phyloP scores from a whole-genome alignment of 106 monocot species.

The Acorus calamus region DNA sequence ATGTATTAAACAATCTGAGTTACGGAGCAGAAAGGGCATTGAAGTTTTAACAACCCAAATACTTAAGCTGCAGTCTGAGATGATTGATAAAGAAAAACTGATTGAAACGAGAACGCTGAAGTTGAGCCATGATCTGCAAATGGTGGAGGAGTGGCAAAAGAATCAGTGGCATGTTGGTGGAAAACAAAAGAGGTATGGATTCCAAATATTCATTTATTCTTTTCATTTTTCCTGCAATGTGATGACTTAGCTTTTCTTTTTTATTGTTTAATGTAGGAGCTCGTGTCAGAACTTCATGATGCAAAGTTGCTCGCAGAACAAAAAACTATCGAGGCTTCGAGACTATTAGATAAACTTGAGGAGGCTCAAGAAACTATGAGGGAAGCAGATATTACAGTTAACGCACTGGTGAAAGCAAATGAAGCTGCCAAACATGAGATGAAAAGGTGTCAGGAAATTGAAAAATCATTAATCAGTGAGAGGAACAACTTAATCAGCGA shows the following conservation, averaged over 20 bases:
- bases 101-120: slow-evolving; percentile 27
- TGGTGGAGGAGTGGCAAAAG: slow-evolving; percentile 16
- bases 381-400: slow-evolving; percentile 68
- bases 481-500: slow-evolving; percentile 23
- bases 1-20: slow-evolving; percentile 23
- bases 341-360: slow-evolving; percentile 53
- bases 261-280: slow-evolving; percentile 18
- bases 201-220: not conserved
- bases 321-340: slow-evolving; percentile 52
- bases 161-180: slow-evolving; percentile 25
- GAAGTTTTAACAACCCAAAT: slow-evolving; percentile 37
- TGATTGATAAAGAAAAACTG: slow-evolving; percentile 39
- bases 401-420: slow-evolving; percentile 49
- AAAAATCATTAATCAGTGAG: slow-evolving; percentile 33
- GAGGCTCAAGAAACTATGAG: slow-evolving; percentile 55
- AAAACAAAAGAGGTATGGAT: slow-evolving; percentile 51
- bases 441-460: slow-evolving; percentile 24
- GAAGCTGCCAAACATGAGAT: slow-evolving; percentile 47
- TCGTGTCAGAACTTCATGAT: slow-evolving; percentile 45
- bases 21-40: slow-evolving; percentile 24
- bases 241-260: not conserved
- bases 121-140: slow-evolving; percentile 29
- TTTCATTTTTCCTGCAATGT: not conserved
- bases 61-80: slow-evolving; percentile 25
- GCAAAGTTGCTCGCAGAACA: slow-evolving; percentile 42